Evolutionary conservation across 2,329 filamentous ascomycete species (phyloP).

Genomic region (Calonectria hongkongensis): DNA sequence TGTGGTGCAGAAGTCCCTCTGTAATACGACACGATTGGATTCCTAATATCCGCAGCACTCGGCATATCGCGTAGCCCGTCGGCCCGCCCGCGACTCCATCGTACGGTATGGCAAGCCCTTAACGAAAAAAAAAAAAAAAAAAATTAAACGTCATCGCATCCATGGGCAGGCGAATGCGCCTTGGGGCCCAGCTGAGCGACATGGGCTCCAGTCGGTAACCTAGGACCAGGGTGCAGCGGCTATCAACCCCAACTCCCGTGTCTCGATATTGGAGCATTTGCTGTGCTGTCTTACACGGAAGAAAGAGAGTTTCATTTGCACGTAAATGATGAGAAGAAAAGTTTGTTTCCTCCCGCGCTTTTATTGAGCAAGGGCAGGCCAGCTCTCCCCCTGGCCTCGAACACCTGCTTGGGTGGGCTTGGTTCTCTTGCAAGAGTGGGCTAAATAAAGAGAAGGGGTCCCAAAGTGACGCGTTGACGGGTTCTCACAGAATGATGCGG

Average conservation of each 20-base stretch:
- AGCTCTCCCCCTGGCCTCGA: slow-evolving; percentile 28
- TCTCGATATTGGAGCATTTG: slow-evolving; percentile 14
- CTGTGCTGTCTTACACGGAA: neutral
- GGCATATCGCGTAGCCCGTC: slow-evolving; percentile 10
- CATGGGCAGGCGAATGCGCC: slow-evolving; percentile 10
- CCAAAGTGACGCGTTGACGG: slow-evolving; percentile 1
- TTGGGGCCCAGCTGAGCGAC: neutral
- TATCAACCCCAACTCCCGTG: slow-evolving; percentile 25
- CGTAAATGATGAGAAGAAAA: slow-evolving; percentile 12
- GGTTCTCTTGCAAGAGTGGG: slow-evolving; percentile 26
- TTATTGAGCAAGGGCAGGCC: slow-evolving; percentile 17
- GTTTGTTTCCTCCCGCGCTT: slow-evolving; percentile 8
- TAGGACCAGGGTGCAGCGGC: slow-evolving; percentile 29
- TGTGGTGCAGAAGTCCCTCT: slow-evolving; percentile 4
- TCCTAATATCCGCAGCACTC: neutral
- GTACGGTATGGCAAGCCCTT: slow-evolving; percentile 17
- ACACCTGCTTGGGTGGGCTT: slow-evolving; percentile 22
- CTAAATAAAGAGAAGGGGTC: slow-evolving; percentile 19
- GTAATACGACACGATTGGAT: slow-evolving; percentile 19
- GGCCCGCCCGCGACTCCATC: slow-evolving; percentile 5
- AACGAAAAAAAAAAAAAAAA: neutral
- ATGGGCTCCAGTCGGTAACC: slow-evolving; percentile 14
- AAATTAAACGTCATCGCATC: neutral
- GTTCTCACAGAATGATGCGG: slow-evolving; percentile 26
- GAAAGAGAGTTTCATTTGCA: neutral